Evolutionary conservation across 768 basidiomycete species (phyloP).

Genomic region (Agrocybe praecox): DNA sequence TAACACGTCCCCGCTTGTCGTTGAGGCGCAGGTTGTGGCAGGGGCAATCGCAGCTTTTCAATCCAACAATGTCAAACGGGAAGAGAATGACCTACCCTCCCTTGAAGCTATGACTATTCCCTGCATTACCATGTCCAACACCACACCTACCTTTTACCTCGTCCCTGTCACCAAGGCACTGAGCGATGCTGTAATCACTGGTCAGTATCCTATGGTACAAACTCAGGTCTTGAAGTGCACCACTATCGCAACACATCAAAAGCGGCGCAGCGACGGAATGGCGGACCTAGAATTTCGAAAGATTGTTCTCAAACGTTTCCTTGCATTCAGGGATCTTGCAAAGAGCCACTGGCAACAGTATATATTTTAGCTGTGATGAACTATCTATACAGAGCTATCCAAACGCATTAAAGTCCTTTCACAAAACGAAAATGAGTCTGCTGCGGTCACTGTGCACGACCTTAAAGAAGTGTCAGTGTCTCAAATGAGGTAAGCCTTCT

Average conservation of each 20-base stretch:
- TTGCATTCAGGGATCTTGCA: slow-evolving; percentile 31
- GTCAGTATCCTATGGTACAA: slow-evolving; percentile 20
- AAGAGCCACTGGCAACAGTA: slow-evolving; percentile 27
- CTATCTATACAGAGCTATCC: too few species aligned
- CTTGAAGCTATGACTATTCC: slow-evolving; percentile 31
- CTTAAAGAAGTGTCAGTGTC: too few species aligned
- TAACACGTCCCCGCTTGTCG: too few species aligned
- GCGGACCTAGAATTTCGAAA: slow-evolving; percentile 25
- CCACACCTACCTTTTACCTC: slow-evolving; percentile 34
- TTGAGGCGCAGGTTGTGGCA: too few species aligned
- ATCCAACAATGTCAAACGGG: slow-evolving; percentile 26
- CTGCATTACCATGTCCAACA: slow-evolving; percentile 35
- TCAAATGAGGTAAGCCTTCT: too few species aligned
- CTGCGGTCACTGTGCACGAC: too few species aligned
- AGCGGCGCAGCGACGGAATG: slow-evolving; percentile 27
- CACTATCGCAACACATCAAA: slow-evolving; percentile 12
- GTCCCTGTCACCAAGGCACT: slow-evolving; percentile 33
- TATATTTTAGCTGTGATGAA: too few species aligned
- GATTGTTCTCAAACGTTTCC: slow-evolving; percentile 28
- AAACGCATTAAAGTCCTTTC: too few species aligned
- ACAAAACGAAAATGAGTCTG: too few species aligned
- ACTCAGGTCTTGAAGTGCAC: slow-evolving; percentile 30
- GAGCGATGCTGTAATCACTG: slow-evolving; percentile 25
- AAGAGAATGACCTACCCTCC: slow-evolving; percentile 10
- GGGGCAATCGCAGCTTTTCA: not conserved